Evolutionary conservation across 1,139 yeast species (phyloP).

Genomic region (Yamadazyma mexicana): DNA sequence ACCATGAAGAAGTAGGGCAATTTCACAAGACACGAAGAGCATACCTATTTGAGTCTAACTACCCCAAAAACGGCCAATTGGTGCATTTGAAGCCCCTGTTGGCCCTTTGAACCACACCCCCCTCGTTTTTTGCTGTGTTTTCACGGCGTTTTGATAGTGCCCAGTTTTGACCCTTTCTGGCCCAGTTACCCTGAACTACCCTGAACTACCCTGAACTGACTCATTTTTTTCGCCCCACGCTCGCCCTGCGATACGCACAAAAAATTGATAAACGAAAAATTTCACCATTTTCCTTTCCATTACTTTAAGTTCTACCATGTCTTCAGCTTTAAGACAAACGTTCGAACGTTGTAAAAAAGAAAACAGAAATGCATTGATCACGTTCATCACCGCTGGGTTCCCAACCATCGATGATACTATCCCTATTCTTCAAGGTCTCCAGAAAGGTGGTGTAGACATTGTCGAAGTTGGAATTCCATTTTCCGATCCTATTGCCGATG

Average conservation of each 20-base stretch:
- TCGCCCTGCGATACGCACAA: conserved; percentile 1
- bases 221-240: conserved; percentile 9
- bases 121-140: too few relatives aligned
- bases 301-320: conserved; percentile 45
- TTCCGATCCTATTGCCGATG: conserved; percentile 99
- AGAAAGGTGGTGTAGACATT: conserved; percentile 92
- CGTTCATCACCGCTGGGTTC: conserved; percentile 92
- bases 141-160: too few relatives aligned
- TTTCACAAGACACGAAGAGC: too few relatives aligned
- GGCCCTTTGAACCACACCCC: too few relatives aligned
- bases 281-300: not conserved
- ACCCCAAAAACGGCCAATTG: too few relatives aligned
- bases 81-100: too few relatives aligned
- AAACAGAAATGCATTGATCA: conserved; percentile 83
- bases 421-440: conserved; percentile 82
- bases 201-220: conserved; percentile 23
- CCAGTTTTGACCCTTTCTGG: too few relatives aligned
- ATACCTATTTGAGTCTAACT: too few relatives aligned
- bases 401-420: conserved; percentile 88
- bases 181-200: conserved; percentile 5
- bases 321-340: conserved; percentile 66
- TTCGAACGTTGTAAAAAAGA: conserved; percentile 70
- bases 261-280: not conserved
- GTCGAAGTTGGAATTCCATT: conserved; percentile 96
- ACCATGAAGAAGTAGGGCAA: conserved; percentile 4